phyloP scores from a whole-genome alignment of 192 early-diverging fungal genomes.

The Backusella sp. region DNA sequence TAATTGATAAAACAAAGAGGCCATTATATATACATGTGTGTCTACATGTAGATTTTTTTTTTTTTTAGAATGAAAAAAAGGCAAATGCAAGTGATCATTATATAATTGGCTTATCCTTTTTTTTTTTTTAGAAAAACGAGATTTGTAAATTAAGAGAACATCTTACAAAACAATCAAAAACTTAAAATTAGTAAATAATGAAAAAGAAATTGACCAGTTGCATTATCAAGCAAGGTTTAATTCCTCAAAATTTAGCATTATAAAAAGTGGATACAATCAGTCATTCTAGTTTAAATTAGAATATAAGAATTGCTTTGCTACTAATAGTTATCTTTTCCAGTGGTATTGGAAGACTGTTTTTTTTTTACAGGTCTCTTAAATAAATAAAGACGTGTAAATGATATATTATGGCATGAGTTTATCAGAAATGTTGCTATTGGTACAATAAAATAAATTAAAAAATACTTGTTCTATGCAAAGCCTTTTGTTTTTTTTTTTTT shows the following conservation, averaged over 20 bases:
- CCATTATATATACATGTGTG: background rate
- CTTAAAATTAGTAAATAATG: constrained; percentile 2
- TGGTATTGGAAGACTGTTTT: no score
- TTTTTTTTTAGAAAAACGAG: background rate
- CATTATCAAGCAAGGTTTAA: background rate
- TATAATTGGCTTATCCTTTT: background rate
- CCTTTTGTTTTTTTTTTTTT: no score
- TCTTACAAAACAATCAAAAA: background rate
- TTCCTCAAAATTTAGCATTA: background rate
- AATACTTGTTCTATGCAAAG: no score
- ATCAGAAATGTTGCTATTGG: no score
- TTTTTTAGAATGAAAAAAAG: background rate
- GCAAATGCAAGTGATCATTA: background rate
- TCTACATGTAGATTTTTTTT: background rate
- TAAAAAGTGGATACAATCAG: background rate
- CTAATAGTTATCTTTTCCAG: no score
- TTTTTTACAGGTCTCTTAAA: background rate
- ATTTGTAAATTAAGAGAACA: background rate
- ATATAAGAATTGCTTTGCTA: background rate
- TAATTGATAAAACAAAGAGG: no score
- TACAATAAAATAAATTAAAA: no score
- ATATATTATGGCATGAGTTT: no score
- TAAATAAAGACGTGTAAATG: no score
- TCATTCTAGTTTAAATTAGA: background rate
- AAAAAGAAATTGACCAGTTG: background rate